phyloP scores from a whole-genome alignment of 768 basidiomycete genomes.

The Psilocybe sp. region DNA sequence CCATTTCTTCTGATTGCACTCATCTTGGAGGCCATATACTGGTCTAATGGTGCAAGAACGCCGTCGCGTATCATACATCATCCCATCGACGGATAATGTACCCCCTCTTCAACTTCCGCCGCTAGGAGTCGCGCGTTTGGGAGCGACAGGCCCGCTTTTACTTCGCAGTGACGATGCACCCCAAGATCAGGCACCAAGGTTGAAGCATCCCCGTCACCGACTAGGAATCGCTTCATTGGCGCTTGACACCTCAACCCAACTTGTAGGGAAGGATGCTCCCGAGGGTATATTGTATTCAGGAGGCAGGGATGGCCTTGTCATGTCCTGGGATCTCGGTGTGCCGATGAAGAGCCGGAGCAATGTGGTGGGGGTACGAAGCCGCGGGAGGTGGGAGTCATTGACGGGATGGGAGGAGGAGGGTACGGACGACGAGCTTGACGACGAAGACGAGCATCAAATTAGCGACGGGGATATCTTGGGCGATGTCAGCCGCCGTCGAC shows the following conservation, averaged over 20 bases:
- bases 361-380: slow-evolving; percentile 19
- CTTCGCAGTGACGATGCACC: slow-evolving; percentile 27
- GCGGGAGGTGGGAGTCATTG: slow-evolving; percentile 70
- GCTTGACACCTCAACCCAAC: slow-evolving; percentile 76
- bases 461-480: slow-evolving; percentile 78
- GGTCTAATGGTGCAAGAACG: slow-evolving; percentile 37
- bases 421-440: slow-evolving; percentile 63
- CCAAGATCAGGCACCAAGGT: slow-evolving; percentile 20
- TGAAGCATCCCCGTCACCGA: slow-evolving; percentile 74
- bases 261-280: slow-evolving; percentile 62
- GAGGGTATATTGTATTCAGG: slow-evolving; percentile 90
- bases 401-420: slow-evolving; percentile 81
- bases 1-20: too few relatives aligned
- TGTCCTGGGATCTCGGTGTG: slow-evolving; percentile 83
- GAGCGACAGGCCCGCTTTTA: slow-evolving; percentile 68
- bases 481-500: slow-evolving; percentile 50
- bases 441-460: slow-evolving; percentile 51
- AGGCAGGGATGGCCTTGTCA: slow-evolving; percentile 84
- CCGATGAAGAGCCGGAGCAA: slow-evolving; percentile 43
- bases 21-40: too few relatives aligned
- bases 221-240: slow-evolving; percentile 87
- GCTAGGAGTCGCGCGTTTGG: slow-evolving; percentile 57
- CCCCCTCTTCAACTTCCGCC: slow-evolving; percentile 73
- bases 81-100: slow-evolving; percentile 69
- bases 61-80: slow-evolving; percentile 83